These are phyloP conservation scores for Cnidoscolus chayamansa DNA, from an alignment of 441 rosid genomes.

Conservation along the genomic window DNA sequence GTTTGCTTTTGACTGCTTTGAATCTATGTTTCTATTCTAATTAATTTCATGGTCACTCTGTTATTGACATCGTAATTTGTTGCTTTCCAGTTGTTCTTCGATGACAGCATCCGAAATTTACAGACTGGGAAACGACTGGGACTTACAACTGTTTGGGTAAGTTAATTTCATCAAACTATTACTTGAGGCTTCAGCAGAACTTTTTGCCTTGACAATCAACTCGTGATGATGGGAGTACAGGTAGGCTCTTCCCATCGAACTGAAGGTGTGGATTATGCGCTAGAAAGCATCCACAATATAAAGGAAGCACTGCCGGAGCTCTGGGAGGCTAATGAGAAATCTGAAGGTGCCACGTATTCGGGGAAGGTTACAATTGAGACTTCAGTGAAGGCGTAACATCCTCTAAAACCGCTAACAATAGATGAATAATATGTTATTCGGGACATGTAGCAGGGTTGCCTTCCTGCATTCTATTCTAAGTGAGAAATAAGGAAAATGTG, in stretches of 20 bases:
- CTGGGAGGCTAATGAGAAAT: slow-evolving; percentile 58
- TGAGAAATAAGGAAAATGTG: background rate
- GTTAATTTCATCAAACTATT: slow-evolving; percentile 17
- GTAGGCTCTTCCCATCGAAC: slow-evolving; percentile 56
- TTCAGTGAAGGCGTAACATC: slow-evolving; percentile 44
- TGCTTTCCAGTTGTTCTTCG: slow-evolving; percentile 72
- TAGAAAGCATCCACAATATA: slow-evolving; percentile 87
- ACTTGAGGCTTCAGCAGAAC: background rate
- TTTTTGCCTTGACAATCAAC: background rate
- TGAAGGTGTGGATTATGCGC: slow-evolving; percentile 63
- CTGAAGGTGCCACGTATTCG: slow-evolving; percentile 39
- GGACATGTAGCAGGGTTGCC: slow-evolving; percentile 1
- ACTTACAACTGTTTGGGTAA: slow-evolving; percentile 76
- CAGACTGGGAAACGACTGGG: slow-evolving; percentile 64
- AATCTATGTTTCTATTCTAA: background rate
- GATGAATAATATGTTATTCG: background rate
- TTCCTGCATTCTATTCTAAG: background rate
- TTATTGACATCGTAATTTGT: slow-evolving; percentile 7
- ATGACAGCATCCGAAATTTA: slow-evolving; percentile 76
- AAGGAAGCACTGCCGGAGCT: slow-evolving; percentile 86
- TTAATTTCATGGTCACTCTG: no score
- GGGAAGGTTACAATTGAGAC: slow-evolving; percentile 62
- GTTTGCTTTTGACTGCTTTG: background rate
- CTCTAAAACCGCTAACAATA: no score
- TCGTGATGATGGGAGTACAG: slow-evolving; percentile 29